Percentiles rank a stretch among this genome's conserved stretches.
phyloP scores from a whole-genome alignment of 805 yeast species.

The Peterozyma xylosa region DNA sequence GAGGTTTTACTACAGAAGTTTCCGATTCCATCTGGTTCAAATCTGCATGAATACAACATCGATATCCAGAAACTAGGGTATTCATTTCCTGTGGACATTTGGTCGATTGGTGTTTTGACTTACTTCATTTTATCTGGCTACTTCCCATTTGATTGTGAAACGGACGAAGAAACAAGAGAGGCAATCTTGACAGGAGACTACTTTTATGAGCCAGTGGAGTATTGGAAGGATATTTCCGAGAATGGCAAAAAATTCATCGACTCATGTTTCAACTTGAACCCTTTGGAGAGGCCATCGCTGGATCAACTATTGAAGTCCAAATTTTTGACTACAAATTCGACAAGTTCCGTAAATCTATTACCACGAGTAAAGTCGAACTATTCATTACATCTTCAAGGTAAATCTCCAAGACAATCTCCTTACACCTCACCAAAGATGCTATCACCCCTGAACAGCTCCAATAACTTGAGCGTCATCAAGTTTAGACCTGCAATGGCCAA shows the following conservation, averaged over 20 bases:
- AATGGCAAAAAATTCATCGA: conserved; percentile 59
- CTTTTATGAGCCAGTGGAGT: conserved; percentile 78
- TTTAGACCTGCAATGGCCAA: conserved; percentile 3
- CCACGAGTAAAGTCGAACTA: conserved; percentile 8
- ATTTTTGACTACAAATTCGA: conserved; percentile 18
- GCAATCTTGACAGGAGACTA: conserved; percentile 61
- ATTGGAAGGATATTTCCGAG: conserved; percentile 68
- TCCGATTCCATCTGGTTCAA: neutral
- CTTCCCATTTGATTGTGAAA: conserved; percentile 86
- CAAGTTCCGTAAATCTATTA: conserved; percentile 4
- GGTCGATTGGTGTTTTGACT: conserved; percentile 76
- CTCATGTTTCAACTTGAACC: conserved; percentile 47
- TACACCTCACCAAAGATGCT: conserved; percentile 4
- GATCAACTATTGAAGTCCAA: conserved; percentile 80
- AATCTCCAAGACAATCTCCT: conserved; percentile 9
- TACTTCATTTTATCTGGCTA: conserved; percentile 79
- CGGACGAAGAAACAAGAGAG: conserved; percentile 79
- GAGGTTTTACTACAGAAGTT: conserved; percentile 41
- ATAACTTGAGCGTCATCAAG: conserved; percentile 4
- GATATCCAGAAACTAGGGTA: conserved; percentile 32
- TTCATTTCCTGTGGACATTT: conserved; percentile 67
- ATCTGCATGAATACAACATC: neutral
- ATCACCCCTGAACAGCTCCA: conserved; percentile 6
- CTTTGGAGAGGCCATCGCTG: conserved; percentile 39
- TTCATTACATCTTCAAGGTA: conserved; percentile 7